phyloP scores from a whole-genome alignment of 2,329 filamentous ascomycete species.

The Botrytis medusae region DNA sequence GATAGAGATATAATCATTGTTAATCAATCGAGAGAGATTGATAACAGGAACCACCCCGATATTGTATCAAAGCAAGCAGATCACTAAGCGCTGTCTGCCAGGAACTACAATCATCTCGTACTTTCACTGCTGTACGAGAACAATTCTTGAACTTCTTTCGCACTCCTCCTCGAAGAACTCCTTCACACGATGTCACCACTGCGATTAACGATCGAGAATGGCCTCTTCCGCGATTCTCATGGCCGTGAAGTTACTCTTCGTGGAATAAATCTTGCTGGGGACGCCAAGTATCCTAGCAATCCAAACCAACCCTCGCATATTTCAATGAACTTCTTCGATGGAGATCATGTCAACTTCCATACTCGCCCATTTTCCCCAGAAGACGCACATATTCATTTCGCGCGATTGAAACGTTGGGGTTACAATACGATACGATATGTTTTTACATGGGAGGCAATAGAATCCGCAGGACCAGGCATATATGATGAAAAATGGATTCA shows the following conservation, averaged over 20 bases:
- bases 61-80: not conserved
- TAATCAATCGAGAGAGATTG: constrained; percentile 3
- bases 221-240: constrained; percentile 76
- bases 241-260: constrained; percentile 85
- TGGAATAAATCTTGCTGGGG: constrained; percentile 90
- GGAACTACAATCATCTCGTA: not conserved
- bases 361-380: constrained; percentile 78
- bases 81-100: not conserved
- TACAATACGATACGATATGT: constrained; percentile 97
- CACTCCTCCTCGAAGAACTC: not conserved
- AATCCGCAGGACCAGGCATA: constrained; percentile 82
- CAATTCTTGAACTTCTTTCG: not conserved
- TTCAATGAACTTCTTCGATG: constrained; percentile 80
- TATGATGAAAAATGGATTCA: constrained; percentile 95
- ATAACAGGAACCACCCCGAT: not conserved
- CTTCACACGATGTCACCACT: constrained; percentile 63
- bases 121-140: not conserved
- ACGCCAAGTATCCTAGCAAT: constrained; percentile 82
- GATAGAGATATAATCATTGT: not conserved
- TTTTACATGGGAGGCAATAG: constrained; percentile 99
- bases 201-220: constrained; percentile 80
- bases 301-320: constrained; percentile 82
- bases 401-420: constrained; percentile 80
- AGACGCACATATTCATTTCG: constrained; percentile 84
- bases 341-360: constrained; percentile 87